A percentile compares a stretch with the other conserved stretches of the same genome.
Evolutionary conservation across 1,284 basidiomycete genomes (phyloP).

Genomic region (Mrakiaceae sp.): DNA sequence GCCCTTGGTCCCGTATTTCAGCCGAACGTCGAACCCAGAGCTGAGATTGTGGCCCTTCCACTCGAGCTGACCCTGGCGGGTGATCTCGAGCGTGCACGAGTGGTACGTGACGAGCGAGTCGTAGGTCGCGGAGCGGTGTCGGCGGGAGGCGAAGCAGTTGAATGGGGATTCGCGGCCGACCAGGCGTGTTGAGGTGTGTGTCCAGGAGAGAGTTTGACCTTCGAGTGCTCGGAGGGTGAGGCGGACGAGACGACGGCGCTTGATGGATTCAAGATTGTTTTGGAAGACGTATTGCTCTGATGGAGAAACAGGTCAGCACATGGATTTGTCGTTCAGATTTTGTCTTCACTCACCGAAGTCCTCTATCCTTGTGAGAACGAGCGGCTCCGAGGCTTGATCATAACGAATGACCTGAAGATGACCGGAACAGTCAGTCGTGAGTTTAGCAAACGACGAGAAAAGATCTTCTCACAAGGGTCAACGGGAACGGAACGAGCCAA

Average conservation of each 20-base stretch:
- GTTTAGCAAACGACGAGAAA: background rate
- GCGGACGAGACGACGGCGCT: conserved; percentile 49
- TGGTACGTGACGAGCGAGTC: conserved; percentile 38
- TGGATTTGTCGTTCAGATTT: background rate
- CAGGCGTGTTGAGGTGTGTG: conserved; percentile 39
- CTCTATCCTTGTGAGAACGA: conserved; percentile 41
- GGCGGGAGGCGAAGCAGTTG: conserved; percentile 37
- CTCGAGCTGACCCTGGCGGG: conserved; percentile 44
- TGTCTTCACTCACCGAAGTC: conserved; percentile 46
- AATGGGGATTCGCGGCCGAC: conserved; percentile 31
- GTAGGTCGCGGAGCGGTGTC: conserved; percentile 43
- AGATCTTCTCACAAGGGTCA: conserved; percentile 45
- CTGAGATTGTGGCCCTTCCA: conserved; percentile 53
- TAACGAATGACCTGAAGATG: conserved; percentile 53
- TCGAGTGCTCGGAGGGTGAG: conserved; percentile 58
- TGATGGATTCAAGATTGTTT: conserved; percentile 47
- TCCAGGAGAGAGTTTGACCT: conserved; percentile 52
- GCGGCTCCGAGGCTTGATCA: conserved; percentile 46
- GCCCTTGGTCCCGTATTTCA: conserved; percentile 49
- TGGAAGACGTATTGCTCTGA: conserved; percentile 39
- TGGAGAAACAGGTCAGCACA: background rate
- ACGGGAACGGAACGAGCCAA: conserved; percentile 69
- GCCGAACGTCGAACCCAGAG: conserved; percentile 56
- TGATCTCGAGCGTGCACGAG: conserved; percentile 46
- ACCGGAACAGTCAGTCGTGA: conserved; percentile 13